Percentiles rank a stretch among this genome's conserved stretches.
These are phyloP conservation scores for Oryza meyeriana DNA, from an alignment of 176 grass and related monocot species.

Conservation along the genomic window DNA sequence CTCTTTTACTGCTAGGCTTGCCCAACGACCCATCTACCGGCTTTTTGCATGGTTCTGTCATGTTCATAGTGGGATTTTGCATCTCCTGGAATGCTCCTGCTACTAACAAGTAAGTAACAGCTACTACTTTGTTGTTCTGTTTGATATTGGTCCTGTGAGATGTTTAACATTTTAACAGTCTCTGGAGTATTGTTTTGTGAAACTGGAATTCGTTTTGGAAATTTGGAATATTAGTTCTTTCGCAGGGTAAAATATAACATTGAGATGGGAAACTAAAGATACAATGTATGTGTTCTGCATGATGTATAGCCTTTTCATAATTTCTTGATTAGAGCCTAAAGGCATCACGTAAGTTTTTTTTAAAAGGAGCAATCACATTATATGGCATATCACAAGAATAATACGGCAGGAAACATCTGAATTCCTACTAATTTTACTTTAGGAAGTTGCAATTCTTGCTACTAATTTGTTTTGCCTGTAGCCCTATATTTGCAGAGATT, in stretches of 20 bases:
- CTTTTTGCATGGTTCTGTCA: conserved; percentile 38
- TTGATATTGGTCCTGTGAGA: not conserved
- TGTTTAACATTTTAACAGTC: not conserved
- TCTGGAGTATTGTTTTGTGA: not conserved
- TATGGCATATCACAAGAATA: not conserved
- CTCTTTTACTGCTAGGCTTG: conserved; percentile 42
- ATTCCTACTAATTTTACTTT: not conserved
- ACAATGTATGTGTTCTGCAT: not conserved
- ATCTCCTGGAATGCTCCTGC: conserved; percentile 61
- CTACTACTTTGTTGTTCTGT: not conserved
- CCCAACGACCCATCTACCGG: conserved; percentile 39
- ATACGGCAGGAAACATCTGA: not conserved
- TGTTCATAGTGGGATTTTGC: conserved; percentile 52
- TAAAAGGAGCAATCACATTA: not conserved
- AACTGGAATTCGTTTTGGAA: not conserved
- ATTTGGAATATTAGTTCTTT: not conserved
- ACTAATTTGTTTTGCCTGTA: conserved; percentile 2
- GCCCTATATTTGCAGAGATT: conserved; percentile 69
- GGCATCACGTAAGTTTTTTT: not conserved
- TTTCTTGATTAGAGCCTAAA: not conserved
- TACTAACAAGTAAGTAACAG: conserved; percentile 55
- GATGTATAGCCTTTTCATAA: not conserved
- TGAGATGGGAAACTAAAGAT: not conserved
- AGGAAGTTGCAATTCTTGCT: not conserved
- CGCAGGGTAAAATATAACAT: not conserved